Evolutionary conservation across 192 early-diverging fungal species (phyloP).

Genomic region (Dissophora ornata): DNA sequence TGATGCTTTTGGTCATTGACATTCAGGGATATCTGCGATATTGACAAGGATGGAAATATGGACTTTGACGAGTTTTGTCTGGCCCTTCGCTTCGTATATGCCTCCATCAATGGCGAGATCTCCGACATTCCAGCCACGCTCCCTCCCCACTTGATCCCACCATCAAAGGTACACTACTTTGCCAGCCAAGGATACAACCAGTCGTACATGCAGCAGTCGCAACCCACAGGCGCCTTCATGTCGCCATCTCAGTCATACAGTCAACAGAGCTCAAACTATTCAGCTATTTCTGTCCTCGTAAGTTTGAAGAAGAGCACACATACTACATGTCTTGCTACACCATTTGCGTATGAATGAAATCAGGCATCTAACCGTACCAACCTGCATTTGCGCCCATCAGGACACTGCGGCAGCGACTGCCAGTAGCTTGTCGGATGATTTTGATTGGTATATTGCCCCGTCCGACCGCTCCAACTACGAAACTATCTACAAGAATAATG

Average conservation of each 20-base stretch:
- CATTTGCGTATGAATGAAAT: too few species aligned
- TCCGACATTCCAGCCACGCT: constrained; percentile 66
- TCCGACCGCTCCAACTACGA: constrained; percentile 68
- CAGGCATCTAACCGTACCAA: background rate
- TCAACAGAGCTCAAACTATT: constrained; percentile 36
- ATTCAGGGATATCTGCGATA: constrained; percentile 79
- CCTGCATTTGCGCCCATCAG: background rate
- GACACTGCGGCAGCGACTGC: constrained; percentile 25
- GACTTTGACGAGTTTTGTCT: constrained; percentile 89
- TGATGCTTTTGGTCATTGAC: background rate
- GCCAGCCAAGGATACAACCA: constrained; percentile 25
- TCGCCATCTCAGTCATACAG: constrained; percentile 18
- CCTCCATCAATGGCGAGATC: constrained; percentile 67
- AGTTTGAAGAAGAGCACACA: background rate
- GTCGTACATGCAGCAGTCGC: constrained; percentile 47
- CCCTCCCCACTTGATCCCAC: constrained; percentile 74
- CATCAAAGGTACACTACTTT: constrained; percentile 68
- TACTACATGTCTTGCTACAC: background rate
- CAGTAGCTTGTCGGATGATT: constrained; percentile 58
- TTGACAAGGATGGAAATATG: constrained; percentile 83
- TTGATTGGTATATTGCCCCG: constrained; percentile 75
- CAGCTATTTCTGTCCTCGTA: constrained; percentile 41
- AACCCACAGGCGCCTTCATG: constrained; percentile 46
- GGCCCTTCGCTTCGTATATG: constrained; percentile 81
- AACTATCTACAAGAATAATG: constrained; percentile 64